Conservation (phyloP, 768 basidiomycete genomes). For the Tephrocybe sp. region DNA sequence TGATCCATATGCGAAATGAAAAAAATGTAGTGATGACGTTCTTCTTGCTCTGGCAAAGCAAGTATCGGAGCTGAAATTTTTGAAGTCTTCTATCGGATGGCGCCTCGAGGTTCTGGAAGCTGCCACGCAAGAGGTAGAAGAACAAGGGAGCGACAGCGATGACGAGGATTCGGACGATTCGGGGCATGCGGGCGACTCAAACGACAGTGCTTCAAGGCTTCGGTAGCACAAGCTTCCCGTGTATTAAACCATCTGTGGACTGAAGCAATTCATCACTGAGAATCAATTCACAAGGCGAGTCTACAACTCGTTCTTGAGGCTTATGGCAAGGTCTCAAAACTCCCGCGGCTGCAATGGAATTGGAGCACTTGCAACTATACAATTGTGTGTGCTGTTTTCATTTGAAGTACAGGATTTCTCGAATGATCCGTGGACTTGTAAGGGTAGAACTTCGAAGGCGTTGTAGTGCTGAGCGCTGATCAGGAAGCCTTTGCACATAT, state of each 20-base stretch:
- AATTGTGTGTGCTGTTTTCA: too few species aligned
- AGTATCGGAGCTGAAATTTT: conserved; percentile 39
- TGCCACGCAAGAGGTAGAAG: conserved; percentile 37
- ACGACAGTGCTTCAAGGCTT: conserved; percentile 7
- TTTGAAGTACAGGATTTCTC: too few species aligned
- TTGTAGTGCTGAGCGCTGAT: conserved; percentile 8
- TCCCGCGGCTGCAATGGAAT: too few species aligned
- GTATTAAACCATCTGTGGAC: conserved; percentile 4
- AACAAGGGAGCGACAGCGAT: conserved; percentile 62
- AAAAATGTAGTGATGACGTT: conserved; percentile 52
- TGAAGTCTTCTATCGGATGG: conserved; percentile 66
- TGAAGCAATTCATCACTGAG: too few species aligned
- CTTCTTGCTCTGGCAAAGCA: conserved; percentile 44
- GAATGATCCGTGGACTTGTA: conserved; percentile 10
- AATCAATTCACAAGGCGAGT: too few species aligned
- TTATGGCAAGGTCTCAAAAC: too few species aligned
- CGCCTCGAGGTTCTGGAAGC: conserved; percentile 65
- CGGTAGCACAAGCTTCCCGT: not conserved
- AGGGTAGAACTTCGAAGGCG: conserved; percentile 4
- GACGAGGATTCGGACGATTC: conserved; percentile 46
- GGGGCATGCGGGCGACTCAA: conserved; percentile 30
- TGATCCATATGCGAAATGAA: conserved; percentile 1
- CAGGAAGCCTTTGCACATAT: conserved; percentile 10
- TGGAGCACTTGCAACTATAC: too few species aligned
- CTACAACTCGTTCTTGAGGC: too few species aligned